Evolutionary conservation across 176 grass and related monocot species (phyloP), one percentile per base, ranked within the genome.

Genomic region (Thinopyrum elongatum): DNA sequence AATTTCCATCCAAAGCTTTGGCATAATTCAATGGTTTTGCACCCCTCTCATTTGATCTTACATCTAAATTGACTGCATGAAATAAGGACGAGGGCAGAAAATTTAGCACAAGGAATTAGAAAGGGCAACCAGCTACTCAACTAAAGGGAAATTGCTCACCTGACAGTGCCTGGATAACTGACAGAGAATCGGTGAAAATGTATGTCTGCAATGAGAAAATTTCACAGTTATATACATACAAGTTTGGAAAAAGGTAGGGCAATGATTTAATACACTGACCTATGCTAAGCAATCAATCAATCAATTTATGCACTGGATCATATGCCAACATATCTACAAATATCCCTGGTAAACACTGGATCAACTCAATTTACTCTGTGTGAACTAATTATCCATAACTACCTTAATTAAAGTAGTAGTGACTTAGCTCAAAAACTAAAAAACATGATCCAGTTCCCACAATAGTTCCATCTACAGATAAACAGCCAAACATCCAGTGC

Each of bases 91-190:
- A 10, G 26, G 26, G 66, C n/a, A 49, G 81, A 90, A 86, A 53
- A 68, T 72, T 63, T 36, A 53, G 19, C n/a, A 81, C 7, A 83
- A 21, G 22, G 17, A 31, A 25, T 80, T 16, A 34, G 12, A 83
- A 65, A 85, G 23, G 73, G 64, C 62, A 87, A 83, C 8, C 70
- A 64, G 51, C 15, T 27, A 88, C 19, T 64, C 44, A 16, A 63
- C 0, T 17, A 35, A 26, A 85, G 61, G 28, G 49, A 26, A 29
- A 23, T 23, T 41, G 47, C 77, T 17, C 77, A 99, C 97, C 94
- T 91, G 94, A 99, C 62, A 99, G 82, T 74, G 94, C 87, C 70
- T 99, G 97, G 69, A 96, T 90, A 74, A 91, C 93, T 58, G 94
- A 94, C 70, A 99, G 92, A 33, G 97, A 90, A 63, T 99, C 94